Evolutionary conservation across 306 rosid genomes (phyloP).

Genomic region (Phaseolus lunatus): DNA sequence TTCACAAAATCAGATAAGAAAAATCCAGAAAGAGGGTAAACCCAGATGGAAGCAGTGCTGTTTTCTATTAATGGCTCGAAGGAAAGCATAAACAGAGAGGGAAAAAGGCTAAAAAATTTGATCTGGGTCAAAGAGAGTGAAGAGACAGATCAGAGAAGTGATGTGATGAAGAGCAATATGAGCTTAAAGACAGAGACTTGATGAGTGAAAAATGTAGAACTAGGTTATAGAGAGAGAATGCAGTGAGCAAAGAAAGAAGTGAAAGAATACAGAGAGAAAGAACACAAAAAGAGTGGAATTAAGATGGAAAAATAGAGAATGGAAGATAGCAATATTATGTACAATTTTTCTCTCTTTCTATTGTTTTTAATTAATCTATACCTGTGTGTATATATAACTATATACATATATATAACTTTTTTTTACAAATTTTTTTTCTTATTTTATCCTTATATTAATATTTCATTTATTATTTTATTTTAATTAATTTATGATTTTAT

Average conservation of each 20-base stretch:
- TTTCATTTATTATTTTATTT: too few species aligned
- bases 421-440: too few species aligned
- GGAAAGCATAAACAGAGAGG: constrained; percentile 44
- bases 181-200: constrained; percentile 47
- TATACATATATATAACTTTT: too few species aligned
- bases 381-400: too few species aligned
- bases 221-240: constrained; percentile 52
- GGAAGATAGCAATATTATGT: constrained; percentile 1
- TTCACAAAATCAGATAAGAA: constrained; percentile 45
- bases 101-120: constrained; percentile 30
- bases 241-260: constrained; percentile 39
- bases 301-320: constrained; percentile 4
- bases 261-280: not conserved
- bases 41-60: constrained; percentile 46
- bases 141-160: constrained; percentile 55
- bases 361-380: too few species aligned
- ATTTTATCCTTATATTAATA: too few species aligned
- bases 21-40: constrained; percentile 40
- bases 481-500: too few species aligned
- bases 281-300: not conserved
- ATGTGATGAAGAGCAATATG: constrained; percentile 36
- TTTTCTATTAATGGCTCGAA: constrained; percentile 34
- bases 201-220: constrained; percentile 43
- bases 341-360: not conserved
- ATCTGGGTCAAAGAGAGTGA: constrained; percentile 48